Base-by-base conservation (phyloP, 495 filamentous ascomycete genomes). In the Talaromyces thailandensis region DNA sequence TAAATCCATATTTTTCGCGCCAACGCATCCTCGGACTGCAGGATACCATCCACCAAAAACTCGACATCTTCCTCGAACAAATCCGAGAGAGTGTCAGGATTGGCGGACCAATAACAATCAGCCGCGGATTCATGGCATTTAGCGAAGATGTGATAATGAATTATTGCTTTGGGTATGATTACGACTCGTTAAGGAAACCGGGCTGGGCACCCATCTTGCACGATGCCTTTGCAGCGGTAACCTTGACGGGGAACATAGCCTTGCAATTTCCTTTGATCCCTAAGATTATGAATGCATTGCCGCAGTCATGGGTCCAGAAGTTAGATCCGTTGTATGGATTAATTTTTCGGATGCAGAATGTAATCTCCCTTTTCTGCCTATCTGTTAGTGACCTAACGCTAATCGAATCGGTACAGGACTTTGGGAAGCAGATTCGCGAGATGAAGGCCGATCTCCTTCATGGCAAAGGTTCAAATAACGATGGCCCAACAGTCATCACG, bases 111-210 rank as follows among this genome's bases (percentile, higher is more conserved):
- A 51, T 48, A 50, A 51, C 26, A 24, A 61, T 71, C 9, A 66
- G 73, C 35, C 65, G 75, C 60, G 74, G 73, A 0, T 61, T 51
- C 23, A 61, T 45, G 18, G 68, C 69, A 24, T 63, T 79, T 25
- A 68, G 72, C 1, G 65, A 73, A 2, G 79, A 81, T 65, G 64
- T 79, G 9, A 75, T 79, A n/a, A 75, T 70, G 21, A 75, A 77
- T 56, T 80, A 78, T 61, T 73, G 68, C 1, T 79, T 76, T 51
- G 59, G 35, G 48, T 59, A 24, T 62, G 61, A 58, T n/a, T 65
- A 55, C 21, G 62, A 53, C 56, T 61, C 23, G 56, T 58, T 57
- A 40, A 65, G 56, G n/a, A 25, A 45, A 24, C 26, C 18, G 12
- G 31, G 29, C 45, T 40, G 23, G 25, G 8, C 29, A 14, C 40